These are phyloP conservation scores for Thoreauomyces humboldtii DNA, from an alignment of 192 early-diverging fungal species.

Conservation along the genomic window DNA sequence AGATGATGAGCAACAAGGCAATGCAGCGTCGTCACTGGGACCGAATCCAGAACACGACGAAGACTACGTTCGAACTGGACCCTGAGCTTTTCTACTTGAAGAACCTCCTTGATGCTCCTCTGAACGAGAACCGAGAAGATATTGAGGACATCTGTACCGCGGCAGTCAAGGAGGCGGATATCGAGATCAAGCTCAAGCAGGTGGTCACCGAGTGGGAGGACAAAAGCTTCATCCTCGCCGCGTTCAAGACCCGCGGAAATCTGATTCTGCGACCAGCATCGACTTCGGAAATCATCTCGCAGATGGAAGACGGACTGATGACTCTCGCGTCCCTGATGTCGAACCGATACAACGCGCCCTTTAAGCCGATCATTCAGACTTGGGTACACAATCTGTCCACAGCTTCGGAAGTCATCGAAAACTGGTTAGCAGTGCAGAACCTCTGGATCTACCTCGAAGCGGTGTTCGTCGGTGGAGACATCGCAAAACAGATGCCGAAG, in stretches of 20 bases:
- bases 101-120: conserved; percentile 60
- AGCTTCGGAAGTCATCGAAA: conserved; percentile 66
- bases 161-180: conserved; percentile 65
- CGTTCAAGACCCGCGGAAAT: conserved; percentile 62
- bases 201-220: conserved; percentile 62
- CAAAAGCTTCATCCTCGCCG: conserved; percentile 53
- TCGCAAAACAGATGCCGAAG: conserved; percentile 69
- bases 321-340: conserved; percentile 57
- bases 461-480: conserved; percentile 67
- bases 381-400: conserved; percentile 66
- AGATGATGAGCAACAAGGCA: conserved; percentile 64
- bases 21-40: conserved; percentile 65
- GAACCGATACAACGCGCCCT: conserved; percentile 66
- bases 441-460: conserved; percentile 69
- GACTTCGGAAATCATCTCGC: conserved; percentile 62
- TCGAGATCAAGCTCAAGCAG: conserved; percentile 59
- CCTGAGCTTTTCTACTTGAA: conserved; percentile 61
- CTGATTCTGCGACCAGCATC: conserved; percentile 56
- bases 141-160: conserved; percentile 65
- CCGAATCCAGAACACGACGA: conserved; percentile 50
- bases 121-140: conserved; percentile 55
- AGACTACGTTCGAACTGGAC: conserved; percentile 56
- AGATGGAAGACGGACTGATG: conserved; percentile 66
- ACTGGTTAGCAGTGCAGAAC: conserved; percentile 65
- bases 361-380: conserved; percentile 58